These are phyloP conservation scores for Cryptococcus sp. DNA, from an alignment of 1,284 basidiomycete genomes.

Conservation along the genomic window DNA sequence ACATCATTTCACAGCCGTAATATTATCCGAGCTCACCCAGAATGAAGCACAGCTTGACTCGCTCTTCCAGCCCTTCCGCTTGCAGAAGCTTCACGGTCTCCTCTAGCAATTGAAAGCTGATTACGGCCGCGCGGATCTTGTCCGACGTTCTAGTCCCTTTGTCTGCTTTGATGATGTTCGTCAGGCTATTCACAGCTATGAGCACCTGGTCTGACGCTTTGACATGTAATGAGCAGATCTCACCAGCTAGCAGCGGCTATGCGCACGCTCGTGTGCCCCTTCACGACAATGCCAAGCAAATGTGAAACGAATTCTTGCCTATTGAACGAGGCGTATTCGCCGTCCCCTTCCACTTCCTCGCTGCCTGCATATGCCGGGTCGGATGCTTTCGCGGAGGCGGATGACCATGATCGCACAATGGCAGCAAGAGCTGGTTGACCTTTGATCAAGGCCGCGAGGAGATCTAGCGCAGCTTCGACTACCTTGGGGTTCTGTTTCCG, in stretches of 20 bases:
- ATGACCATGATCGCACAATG: slow-evolving; percentile 25
- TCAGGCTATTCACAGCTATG: slow-evolving; percentile 27
- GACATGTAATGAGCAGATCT: slow-evolving; percentile 10
- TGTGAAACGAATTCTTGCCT: slow-evolving; percentile 19
- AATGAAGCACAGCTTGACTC: slow-evolving; percentile 63
- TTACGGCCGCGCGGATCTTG: slow-evolving; percentile 12
- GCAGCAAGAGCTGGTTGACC: slow-evolving; percentile 58
- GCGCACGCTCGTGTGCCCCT: slow-evolving; percentile 36
- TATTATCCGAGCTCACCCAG: slow-evolving; percentile 57
- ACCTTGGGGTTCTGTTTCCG: slow-evolving; percentile 53
- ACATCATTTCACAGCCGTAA: slow-evolving; percentile 18
- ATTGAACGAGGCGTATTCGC: slow-evolving; percentile 7
- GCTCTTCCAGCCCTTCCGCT: slow-evolving; percentile 38
- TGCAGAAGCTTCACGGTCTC: slow-evolving; percentile 36
- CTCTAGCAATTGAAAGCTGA: slow-evolving; percentile 31
- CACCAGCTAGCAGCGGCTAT: slow-evolving; percentile 49
- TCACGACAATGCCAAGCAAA: slow-evolving; percentile 35
- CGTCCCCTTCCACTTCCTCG: slow-evolving; percentile 7
- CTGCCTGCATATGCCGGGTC: slow-evolving; percentile 7
- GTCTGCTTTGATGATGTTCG: slow-evolving; percentile 44
- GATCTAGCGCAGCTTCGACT: slow-evolving; percentile 69
- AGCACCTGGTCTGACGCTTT: neutral
- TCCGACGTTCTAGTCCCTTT: slow-evolving; percentile 19
- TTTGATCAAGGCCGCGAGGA: slow-evolving; percentile 68
- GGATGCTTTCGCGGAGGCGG: neutral